Base-by-base conservation (phyloP, 176 grass and related monocot species). In the Stipa capillata region DNA sequence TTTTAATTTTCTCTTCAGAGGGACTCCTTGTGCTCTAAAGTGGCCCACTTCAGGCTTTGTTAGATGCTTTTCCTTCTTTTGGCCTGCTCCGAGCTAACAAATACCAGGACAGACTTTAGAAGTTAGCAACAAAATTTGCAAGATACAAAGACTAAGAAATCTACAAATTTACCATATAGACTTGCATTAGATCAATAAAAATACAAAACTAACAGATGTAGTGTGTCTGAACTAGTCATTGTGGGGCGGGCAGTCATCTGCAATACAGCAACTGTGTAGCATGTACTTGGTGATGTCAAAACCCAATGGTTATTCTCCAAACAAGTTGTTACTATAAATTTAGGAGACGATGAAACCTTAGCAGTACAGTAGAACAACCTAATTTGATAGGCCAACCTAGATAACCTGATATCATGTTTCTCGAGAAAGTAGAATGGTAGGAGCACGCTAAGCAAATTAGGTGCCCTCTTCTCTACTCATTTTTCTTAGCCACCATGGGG, bases 51-150 rank as follows among this genome's bases (percentile, higher is more conserved):
- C 96, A 31, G 96, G 75, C 47, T 93, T 99, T 51, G 85, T 93
- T 57, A 99, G 88, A 87, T 99, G 96, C n/a, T 99, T 99, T 83
- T 99, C 96, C 79, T 99, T 99, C 88, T 99, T 99, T 81, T 99
- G 96, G 4, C 96, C 96, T 62, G 96, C 92, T 25, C 96, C 96
- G 2, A 99, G 73, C 96, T 99, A 82, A 81, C 8, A 83, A 58
- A 75, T 73, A 82, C 73, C 78, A 78, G 27, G 54, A 55, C 67
- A 29, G n/a, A 80, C 31, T 70, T 39, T 51, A 67, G 43, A 81
- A 88, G 63, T 69, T 69, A 53, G 47, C 32, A 24, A 58, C 53
- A 54, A 49, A 32, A 3, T 33, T 76, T 76, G 44, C 42, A 67
- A 51, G 35, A 23, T 55, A 54, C 12, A 86, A 89, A 71, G 5